Conservation (phyloP, 371 early-diverging fungal species). For the Lichtheimia ornata region DNA sequence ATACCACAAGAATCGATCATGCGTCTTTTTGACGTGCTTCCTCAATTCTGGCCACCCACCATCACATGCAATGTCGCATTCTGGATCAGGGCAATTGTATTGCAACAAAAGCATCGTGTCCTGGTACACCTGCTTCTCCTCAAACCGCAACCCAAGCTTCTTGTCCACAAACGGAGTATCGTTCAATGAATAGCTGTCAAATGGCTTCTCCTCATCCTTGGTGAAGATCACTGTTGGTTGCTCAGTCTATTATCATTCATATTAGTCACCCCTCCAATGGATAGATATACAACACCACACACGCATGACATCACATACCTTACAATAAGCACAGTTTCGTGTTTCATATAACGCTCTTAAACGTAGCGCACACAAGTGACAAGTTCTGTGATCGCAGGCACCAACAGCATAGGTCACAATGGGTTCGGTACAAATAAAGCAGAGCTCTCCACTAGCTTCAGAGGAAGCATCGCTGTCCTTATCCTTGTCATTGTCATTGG, state of each 20-base stretch:
- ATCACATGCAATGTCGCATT: conserved; percentile 69
- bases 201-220: conserved; percentile 59
- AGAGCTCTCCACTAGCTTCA: conserved; percentile 53
- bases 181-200: conserved; percentile 44
- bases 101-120: conserved; percentile 72
- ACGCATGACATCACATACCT: conserved; percentile 51
- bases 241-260: conserved; percentile 48
- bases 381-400: conserved; percentile 89
- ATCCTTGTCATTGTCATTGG: conserved; percentile 3
- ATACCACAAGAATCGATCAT: conserved; percentile 79
- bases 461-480: conserved; percentile 12
- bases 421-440: conserved; percentile 92
- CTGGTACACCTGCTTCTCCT: conserved; percentile 70
- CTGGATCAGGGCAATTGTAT: conserved; percentile 84
- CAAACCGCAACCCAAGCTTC: conserved; percentile 73
- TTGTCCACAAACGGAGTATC: conserved; percentile 63
- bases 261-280: background rate
- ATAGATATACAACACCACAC: background rate
- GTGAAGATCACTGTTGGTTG: conserved; percentile 77
- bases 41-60: conserved; percentile 84
- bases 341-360: conserved; percentile 86
- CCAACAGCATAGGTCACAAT: conserved; percentile 83
- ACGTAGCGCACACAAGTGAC: conserved; percentile 88
- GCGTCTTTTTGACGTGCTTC: conserved; percentile 76
- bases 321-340: conserved; percentile 88